A percentile compares a stretch with the other conserved stretches of the same genome.
phyloP scores from a whole-genome alignment of 2,329 filamentous ascomycete genomes.

The Botrytis fragariae region DNA sequence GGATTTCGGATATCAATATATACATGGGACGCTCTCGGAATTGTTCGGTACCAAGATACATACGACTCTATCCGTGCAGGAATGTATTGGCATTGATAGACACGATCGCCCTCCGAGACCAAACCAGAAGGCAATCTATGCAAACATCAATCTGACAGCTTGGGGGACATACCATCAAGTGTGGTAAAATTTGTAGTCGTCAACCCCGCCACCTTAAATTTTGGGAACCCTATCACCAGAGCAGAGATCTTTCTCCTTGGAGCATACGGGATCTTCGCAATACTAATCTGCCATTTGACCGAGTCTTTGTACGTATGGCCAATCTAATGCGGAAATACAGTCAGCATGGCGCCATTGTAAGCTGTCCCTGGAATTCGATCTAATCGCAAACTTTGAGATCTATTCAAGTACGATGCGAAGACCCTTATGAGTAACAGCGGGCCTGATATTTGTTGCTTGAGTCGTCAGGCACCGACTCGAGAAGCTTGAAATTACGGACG shows the following conservation, averaged over 20 bases:
- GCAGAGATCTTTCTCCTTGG: neutral
- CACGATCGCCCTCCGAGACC: neutral
- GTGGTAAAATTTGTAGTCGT: neutral
- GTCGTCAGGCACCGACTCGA: neutral
- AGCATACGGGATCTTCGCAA: neutral
- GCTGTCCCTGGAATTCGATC: constrained; percentile 6
- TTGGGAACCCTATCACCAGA: neutral
- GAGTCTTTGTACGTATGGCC: neutral
- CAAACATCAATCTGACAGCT: neutral
- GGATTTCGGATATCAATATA: neutral
- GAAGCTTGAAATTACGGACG: neutral
- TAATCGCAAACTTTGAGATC: neutral
- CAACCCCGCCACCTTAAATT: neutral
- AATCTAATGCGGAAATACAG: neutral
- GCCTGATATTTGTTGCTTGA: neutral
- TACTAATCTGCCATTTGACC: neutral
- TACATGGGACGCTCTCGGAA: neutral
- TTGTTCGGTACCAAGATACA: neutral
- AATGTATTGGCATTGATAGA: neutral
- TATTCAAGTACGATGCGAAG: neutral
- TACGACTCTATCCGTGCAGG: neutral
- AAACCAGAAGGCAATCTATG: neutral
- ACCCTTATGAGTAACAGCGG: neutral
- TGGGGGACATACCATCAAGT: neutral
- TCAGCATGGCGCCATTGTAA: neutral